Evolutionary conservation across 805 yeast genomes (phyloP), one percentile per base, ranked within the genome.

Genomic region (Pichia kluyveri): DNA sequence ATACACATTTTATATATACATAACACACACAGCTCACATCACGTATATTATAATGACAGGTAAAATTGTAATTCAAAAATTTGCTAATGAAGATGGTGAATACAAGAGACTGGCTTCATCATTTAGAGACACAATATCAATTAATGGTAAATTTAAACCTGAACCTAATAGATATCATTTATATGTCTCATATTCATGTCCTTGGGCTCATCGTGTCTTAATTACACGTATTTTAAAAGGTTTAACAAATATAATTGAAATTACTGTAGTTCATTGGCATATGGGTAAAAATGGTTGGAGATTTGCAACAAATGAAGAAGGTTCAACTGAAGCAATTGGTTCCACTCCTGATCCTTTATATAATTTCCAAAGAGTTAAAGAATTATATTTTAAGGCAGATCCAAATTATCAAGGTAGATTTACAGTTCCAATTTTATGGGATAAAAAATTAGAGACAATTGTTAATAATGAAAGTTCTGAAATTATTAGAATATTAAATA

Each of bases 401-500:
- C 82, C 90, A 1, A 76, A 83, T 31, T 90, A 88, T 66, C 68
- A 65, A 15, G 96, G 95, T 4, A 73, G 97, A 54, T 86, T 80
- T 62, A 90, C 97, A 1, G 98, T 91, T 36, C 98, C 98, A 1
- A 86, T 90, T 2, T 71, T 91, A 57, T 91, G 96, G 93, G 98
- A 91, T 66, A 83, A 76, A 60, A 82, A 90, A 67, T 75, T 77
- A 32, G 68, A 79, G 47, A 85, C 96, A 1, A 86, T 91, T 62
- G 98, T 91, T 49, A 88, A 79, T 69, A 91, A 91, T 65, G 98
- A 91, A 67, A 83, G 95, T 51, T 74, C 91, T 34, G 97, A 90
- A 61, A 85, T 91, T 55, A 79, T 93, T 56, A 77, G 97, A 57
- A 85, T 89, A 71, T 70, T 91, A 54, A 83, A 86, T 63, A 71